A percentile compares a stretch with the other conserved stretches of the same genome.
Evolutionary conservation across 2,329 filamentous ascomycete species (phyloP).

Genomic region (Cercospora berteroae): DNA sequence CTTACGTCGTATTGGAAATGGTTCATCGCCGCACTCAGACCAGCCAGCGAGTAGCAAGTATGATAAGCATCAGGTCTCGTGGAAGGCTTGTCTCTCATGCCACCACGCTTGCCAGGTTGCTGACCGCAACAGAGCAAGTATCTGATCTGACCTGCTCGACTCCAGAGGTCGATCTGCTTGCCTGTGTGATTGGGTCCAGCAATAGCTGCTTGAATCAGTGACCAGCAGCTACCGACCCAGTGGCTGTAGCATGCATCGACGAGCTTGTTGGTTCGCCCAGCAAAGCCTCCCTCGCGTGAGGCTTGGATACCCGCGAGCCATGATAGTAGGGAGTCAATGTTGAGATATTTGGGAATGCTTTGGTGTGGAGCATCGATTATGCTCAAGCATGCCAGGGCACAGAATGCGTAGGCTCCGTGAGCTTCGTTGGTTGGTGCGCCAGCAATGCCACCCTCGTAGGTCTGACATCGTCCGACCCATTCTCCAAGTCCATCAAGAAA

Average conservation of each 20-base stretch:
- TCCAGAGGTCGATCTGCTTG: slow-evolving; percentile 59
- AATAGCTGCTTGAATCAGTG: slow-evolving; percentile 77
- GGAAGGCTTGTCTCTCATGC: slow-evolving; percentile 88
- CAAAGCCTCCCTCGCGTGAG: slow-evolving; percentile 86
- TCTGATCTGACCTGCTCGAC: slow-evolving; percentile 76
- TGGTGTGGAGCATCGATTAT: slow-evolving; percentile 77
- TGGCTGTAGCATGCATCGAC: slow-evolving; percentile 98
- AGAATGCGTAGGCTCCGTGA: slow-evolving; percentile 95
- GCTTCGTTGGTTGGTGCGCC: slow-evolving; percentile 83
- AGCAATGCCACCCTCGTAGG: slow-evolving; percentile 91
- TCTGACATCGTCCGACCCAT: slow-evolving; percentile 86
- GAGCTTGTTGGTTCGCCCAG: slow-evolving; percentile 93
- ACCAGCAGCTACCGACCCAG: slow-evolving; percentile 96
- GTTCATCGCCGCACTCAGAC: slow-evolving; percentile 79
- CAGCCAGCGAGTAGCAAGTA: slow-evolving; percentile 85
- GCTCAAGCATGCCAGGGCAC: slow-evolving; percentile 82
- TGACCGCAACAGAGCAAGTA: slow-evolving; percentile 92
- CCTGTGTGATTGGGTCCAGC: slow-evolving; percentile 48
- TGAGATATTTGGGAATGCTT: slow-evolving; percentile 71
- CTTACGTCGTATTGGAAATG: slow-evolving; percentile 47
- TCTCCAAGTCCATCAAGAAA: slow-evolving; percentile 73
- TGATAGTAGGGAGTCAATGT: slow-evolving; percentile 72
- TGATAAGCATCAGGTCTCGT: slow-evolving; percentile 91
- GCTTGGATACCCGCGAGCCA: slow-evolving; percentile 92
- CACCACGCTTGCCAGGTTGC: slow-evolving; percentile 64